Conservation (phyloP, 495 filamentous ascomycete species). For the Talaromyces thailandensis region DNA sequence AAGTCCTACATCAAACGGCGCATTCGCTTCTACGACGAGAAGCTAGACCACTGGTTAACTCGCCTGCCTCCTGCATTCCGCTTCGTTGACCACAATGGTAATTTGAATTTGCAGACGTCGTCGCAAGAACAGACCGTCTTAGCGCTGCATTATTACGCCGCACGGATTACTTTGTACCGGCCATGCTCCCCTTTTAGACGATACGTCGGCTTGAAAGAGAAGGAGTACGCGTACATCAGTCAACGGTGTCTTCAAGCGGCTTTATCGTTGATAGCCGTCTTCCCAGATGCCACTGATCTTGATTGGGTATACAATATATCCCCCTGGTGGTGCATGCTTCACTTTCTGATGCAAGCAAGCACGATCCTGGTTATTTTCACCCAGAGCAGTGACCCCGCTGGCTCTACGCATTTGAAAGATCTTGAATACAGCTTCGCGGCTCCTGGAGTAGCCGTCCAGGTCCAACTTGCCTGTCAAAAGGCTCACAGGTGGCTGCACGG, state of each 20-base stretch:
- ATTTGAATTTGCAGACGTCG: conserved; percentile 8
- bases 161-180: conserved; percentile 46
- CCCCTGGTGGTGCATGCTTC: conserved; percentile 56
- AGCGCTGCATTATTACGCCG: conserved; percentile 47
- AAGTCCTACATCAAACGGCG: conserved; percentile 42
- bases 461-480: background rate
- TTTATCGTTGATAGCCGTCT: conserved; percentile 37
- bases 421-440: background rate
- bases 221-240: background rate
- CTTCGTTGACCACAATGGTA: conserved; percentile 23
- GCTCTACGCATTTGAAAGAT: background rate
- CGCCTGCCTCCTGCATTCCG: conserved; percentile 37
- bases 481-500: background rate
- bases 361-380: conserved; percentile 27
- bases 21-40: conserved; percentile 33
- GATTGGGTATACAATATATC: conserved; percentile 35
- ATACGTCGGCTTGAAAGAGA: background rate
- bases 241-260: conserved; percentile 45
- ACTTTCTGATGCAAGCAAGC: conserved; percentile 54
- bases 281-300: conserved; percentile 31
- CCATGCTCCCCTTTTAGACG: conserved; percentile 38
- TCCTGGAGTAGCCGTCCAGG: too few relatives aligned
- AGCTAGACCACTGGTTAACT: conserved; percentile 42
- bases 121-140: conserved; percentile 26
- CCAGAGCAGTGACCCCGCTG: background rate